Evolutionary conservation across 1,139 yeast species (phyloP), one percentile per base, ranked within the genome.

Genomic region (Candida labiduridarum): DNA sequence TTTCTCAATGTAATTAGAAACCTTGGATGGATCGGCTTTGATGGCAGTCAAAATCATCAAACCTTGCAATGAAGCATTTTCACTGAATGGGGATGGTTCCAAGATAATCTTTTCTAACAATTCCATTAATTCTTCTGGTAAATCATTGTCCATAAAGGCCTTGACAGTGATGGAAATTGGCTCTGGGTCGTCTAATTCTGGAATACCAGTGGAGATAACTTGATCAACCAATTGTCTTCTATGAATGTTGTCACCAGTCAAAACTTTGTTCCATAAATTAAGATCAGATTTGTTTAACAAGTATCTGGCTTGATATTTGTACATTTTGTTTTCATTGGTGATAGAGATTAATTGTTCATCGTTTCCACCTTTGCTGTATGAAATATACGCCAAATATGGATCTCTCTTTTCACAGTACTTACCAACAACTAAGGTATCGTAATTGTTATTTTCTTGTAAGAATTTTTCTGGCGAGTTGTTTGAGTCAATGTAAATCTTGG

Each of bases 331-430:
- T 65, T 95, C 99, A 67, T 94, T 94, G 59, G 99, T 94, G 68
- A 94, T 91, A 63, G 84, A 79, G 63, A 94, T 83, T 65, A 94
- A 82, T 69, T 94, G 99, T 54, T 79, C 86, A 68, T 94, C 97
- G 63, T 94, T 92, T 51, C 82, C 79, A 66, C 99, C 99, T 74
- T 91, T 92, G 56, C 96, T 96, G 70, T 94, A 94, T 49, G 97
- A 96, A 72, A 94, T 94, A 70, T 90, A 94, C 16, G 99, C 99
- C 68, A 94, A 79, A 74, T 90, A 94, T 54, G 99, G 99, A 66
- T 94, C 99, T 71, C 99, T 87, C 83, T 90, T 94, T 72, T 95
- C 99, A 81, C 99, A 95, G 78, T 94, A 94, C 67, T 86, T 91
- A 79, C 99, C 99, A 61, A 94, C 97, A 60, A 88, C 89, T 60